Base-by-base conservation (phyloP, 75 land plant species). In the Pseudotsuga menziesii region DNA sequence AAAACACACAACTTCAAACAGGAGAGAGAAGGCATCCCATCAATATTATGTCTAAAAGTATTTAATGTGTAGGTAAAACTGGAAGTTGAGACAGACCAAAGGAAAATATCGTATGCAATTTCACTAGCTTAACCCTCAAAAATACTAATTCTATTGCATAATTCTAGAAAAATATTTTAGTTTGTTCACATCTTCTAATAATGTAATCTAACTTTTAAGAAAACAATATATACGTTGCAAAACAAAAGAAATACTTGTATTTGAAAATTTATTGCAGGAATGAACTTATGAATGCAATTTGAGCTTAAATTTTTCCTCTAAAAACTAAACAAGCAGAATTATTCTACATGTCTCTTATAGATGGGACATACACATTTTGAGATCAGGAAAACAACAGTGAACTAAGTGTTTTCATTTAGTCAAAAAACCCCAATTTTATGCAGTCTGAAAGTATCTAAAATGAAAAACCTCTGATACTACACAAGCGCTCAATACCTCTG, bases 401-500 rank as follows among this genome's bases (percentile, higher is more conserved):
- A 7, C 52, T 44, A 44, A 44, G 52, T 8, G 6, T 39, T 44
- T 44, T 8, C 52, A 44, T 44, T 44, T 44, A 44, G 52, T 8
- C 9, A 6, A 0, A 44, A 44, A 44, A 44, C 9, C 4, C 52
- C 9, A 44, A 44, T 32, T 32, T 19, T 29, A 17, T 15, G 16
- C 6, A 17, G 19, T 63, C 17, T 16, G 39, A 36, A 17, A 63
- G 17, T 29, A 63, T 9, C 52, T 5, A 19, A 4, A 69, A 20
- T n/a, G 20, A 69, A 69, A 20, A 69, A 69, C 8, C 2, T 35
- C 8, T 39, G 23, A 39, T 19, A 69, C 39, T 4, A 41, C 72
- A 39, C 0, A 39, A 69, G 67, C 15, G 6, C 23, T 39, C 41
- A n/a, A 58, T 79, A 90, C 92, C 92, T 88, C 80, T 22, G 75